A percentile compares a stretch with the other conserved stretches of the same genome.
phyloP scores from a whole-genome alignment of 2,329 filamentous ascomycete genomes.

The Sarocladium oryzae region DNA sequence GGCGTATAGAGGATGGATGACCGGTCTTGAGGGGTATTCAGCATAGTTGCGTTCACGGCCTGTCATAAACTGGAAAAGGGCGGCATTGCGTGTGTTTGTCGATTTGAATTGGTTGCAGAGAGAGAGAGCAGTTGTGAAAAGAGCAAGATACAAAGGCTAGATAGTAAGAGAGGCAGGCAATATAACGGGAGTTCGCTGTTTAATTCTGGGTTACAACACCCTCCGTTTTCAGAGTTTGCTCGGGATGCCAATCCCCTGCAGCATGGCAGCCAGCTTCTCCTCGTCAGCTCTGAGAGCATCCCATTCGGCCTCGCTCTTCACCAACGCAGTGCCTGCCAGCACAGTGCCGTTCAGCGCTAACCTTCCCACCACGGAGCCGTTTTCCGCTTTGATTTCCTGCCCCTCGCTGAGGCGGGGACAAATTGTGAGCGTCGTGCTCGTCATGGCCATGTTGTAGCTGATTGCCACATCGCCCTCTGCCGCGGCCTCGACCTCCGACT shows the following conservation, averaged over 20 bases:
- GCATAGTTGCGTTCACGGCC: too few species aligned
- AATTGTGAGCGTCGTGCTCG: conserved; percentile 43
- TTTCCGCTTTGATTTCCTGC: conserved; percentile 19
- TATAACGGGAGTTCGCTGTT: too few species aligned
- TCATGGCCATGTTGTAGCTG: conserved; percentile 60
- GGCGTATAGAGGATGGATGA: too few species aligned
- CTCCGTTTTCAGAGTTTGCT: too few species aligned
- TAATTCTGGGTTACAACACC: too few species aligned
- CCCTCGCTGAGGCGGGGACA: conserved; percentile 51
- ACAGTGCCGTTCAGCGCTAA: conserved; percentile 55
- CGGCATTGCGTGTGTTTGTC: too few species aligned
- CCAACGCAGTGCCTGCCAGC: conserved; percentile 57
- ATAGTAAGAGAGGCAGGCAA: too few species aligned
- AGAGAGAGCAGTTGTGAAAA: too few species aligned
- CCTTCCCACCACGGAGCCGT: conserved; percentile 31
- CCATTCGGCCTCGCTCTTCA: conserved; percentile 54
- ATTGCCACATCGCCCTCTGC: conserved; percentile 40
- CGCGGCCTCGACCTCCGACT: conserved; percentile 16
- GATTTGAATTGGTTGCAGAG: too few species aligned
- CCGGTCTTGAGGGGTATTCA: too few species aligned
- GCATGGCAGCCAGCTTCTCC: conserved; percentile 14
- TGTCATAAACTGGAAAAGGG: too few species aligned
- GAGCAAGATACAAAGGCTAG: too few species aligned
- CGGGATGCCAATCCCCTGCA: conserved; percentile 26
- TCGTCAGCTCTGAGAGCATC: conserved; percentile 39